Conservation (phyloP, 2,329 filamentous ascomycete genomes). For the Zopfia rhizophila region DNA sequence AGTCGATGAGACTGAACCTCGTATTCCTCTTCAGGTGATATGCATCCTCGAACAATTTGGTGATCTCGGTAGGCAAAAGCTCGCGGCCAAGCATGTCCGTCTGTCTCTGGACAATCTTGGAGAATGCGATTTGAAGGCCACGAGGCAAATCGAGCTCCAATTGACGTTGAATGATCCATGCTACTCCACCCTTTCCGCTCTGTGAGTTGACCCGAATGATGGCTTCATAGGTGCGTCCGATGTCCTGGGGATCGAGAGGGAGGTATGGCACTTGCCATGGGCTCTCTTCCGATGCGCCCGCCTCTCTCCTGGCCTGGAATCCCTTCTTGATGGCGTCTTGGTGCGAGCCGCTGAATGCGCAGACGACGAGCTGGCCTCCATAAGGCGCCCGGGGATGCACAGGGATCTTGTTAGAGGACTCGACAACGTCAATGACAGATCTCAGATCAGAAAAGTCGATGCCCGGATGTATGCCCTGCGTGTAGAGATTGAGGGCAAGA, state of each 20-base stretch:
- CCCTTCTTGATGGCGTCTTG: slow-evolving; percentile 96
- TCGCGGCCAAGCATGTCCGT: slow-evolving; percentile 86
- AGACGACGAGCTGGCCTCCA: slow-evolving; percentile 89
- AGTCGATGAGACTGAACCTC: slow-evolving; percentile 88
- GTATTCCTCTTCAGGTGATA: slow-evolving; percentile 88
- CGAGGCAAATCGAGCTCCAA: slow-evolving; percentile 92
- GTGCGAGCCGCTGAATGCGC: slow-evolving; percentile 90
- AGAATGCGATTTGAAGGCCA: slow-evolving; percentile 91
- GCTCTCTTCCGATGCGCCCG: slow-evolving; percentile 69
- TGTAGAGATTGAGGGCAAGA: slow-evolving; percentile 92
- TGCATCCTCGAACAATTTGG: slow-evolving; percentile 84
- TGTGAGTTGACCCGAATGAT: slow-evolving; percentile 98
- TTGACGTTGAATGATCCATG: slow-evolving; percentile 91
- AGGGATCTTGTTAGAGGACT: slow-evolving; percentile 94
- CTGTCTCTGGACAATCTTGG: slow-evolving; percentile 82
- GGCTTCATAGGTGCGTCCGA: slow-evolving; percentile 96
- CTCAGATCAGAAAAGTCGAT: slow-evolving; percentile 94
- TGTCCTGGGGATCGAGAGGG: slow-evolving; percentile 90
- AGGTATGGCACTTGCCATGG: slow-evolving; percentile 91
- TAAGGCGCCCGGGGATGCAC: slow-evolving; percentile 91
- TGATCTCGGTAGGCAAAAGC: slow-evolving; percentile 84
- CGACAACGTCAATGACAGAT: slow-evolving; percentile 86
- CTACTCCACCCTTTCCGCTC: slow-evolving; percentile 91
- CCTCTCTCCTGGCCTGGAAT: slow-evolving; percentile 75
- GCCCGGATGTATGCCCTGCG: slow-evolving; percentile 84